phyloP scores from a whole-genome alignment of 2,329 filamentous ascomycete genomes.

The Arthrinium puccinioides region DNA sequence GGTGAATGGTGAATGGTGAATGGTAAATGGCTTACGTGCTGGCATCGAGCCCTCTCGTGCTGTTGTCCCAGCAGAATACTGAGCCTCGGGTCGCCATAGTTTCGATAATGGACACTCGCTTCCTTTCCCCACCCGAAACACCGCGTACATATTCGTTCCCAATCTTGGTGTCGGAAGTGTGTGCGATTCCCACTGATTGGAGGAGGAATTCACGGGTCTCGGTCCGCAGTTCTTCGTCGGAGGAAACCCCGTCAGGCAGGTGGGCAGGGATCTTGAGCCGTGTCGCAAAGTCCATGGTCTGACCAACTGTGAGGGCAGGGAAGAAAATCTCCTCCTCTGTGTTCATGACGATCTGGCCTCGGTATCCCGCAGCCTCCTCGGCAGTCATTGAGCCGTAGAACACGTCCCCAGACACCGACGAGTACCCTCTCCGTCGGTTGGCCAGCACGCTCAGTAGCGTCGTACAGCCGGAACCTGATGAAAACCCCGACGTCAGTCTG shows the following conservation, averaged over 20 bases:
- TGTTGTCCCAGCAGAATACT: slow-evolving; percentile 14
- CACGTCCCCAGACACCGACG: slow-evolving; percentile 42
- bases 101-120: slow-evolving; percentile 63
- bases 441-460: slow-evolving; percentile 44
- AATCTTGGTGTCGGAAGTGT: slow-evolving; percentile 51
- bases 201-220: slow-evolving; percentile 47
- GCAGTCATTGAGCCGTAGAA: slow-evolving; percentile 34
- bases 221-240: slow-evolving; percentile 30
- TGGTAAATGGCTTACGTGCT: too few relatives aligned
- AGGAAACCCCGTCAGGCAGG: not conserved
- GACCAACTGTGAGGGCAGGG: slow-evolving; percentile 66
- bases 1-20: too few relatives aligned
- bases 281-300: slow-evolving; percentile 64
- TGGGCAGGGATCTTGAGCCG: slow-evolving; percentile 4
- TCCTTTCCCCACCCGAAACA: slow-evolving; percentile 50
- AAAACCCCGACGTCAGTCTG: too few relatives aligned
- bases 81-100: slow-evolving; percentile 43
- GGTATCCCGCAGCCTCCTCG: slow-evolving; percentile 41
- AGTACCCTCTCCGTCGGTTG: slow-evolving; percentile 25
- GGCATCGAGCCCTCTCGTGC: not conserved
- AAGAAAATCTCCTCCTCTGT: slow-evolving; percentile 65
- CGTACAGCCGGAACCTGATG: slow-evolving; percentile 36
- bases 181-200: slow-evolving; percentile 60
- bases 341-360: slow-evolving; percentile 45
- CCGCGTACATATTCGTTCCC: slow-evolving; percentile 56